Base-by-base conservation (phyloP, 208 protist species). In the Trypanosoma melophagium region DNA sequence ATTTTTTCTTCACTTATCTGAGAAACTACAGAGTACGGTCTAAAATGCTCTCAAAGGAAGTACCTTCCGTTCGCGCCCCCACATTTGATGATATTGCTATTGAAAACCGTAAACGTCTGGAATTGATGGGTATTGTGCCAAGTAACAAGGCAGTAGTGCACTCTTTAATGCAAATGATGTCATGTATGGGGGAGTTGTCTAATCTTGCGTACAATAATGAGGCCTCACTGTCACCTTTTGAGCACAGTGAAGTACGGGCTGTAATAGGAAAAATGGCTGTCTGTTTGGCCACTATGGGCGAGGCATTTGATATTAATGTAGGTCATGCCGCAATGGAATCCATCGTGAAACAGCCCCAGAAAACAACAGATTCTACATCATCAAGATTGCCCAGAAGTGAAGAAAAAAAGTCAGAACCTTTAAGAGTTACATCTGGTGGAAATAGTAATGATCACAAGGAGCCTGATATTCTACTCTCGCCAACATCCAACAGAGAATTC, bases 91-190 rank as follows among this genome's bases (percentile, higher is more conserved):
- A 76, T 40, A 79, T 94, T 35, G 78, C 75, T 22, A 57, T 86
- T 51, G 71, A 71, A 53, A 86, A 91, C 71, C 66, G 73, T 44
- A 70, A 82, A 22, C 65, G 63, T 16, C 69, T 87, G 66, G 63
- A 69, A 59, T 44, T 69, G 17, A 60, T 81, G 9, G 76, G 71
- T n/a, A 67, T 84, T 22, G 45, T 65, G 14, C 51, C 65, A 40
- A 73, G 51, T 10, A 69, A 66, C 1, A 71, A 74, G n/a, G 80
- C 77, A 0, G 73, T 85, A 25, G 76, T 84, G 60, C 74, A 74
- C 13, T 76, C 80, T 0, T 54, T 94, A 35, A 74, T 94, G 78
- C 83, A 84, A 31, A 87, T 94, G 79, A 88, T 94, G 79, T 81
- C 83, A 0, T 77, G 76, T n/a, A 66, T 91, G 59, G 88, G 88